phyloP scores from a whole-genome alignment of 495 filamentous ascomycete genomes.

The Rhizodiscina lignyota region DNA sequence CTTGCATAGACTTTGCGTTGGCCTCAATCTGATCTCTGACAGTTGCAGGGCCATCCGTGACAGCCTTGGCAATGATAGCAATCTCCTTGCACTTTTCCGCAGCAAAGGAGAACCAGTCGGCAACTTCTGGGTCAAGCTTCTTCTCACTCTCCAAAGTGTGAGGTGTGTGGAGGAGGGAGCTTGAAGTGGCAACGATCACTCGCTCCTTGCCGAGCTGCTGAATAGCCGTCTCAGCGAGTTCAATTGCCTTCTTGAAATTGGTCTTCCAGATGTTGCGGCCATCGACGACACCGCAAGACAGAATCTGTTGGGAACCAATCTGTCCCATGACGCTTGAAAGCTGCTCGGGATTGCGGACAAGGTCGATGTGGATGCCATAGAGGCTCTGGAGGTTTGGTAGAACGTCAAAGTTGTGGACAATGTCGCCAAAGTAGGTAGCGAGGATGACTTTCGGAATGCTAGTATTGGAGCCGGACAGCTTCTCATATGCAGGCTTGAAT shows the following conservation, averaged over 20 bases:
- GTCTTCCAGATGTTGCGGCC: constrained; percentile 99
- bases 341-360: constrained; percentile 95
- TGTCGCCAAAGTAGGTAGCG: constrained; percentile 97
- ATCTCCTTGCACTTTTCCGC: constrained; percentile 86
- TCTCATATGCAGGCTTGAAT: constrained; percentile 95
- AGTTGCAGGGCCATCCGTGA: constrained; percentile 73
- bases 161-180: constrained; percentile 91
- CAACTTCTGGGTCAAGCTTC: constrained; percentile 80
- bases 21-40: constrained; percentile 78
- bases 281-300: constrained; percentile 91
- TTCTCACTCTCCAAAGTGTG: constrained; percentile 97
- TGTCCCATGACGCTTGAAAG: constrained; percentile 60
- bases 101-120: constrained; percentile 97
- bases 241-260: constrained; percentile 82
- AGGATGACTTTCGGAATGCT: constrained; percentile 68
- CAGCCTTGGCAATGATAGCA: constrained; percentile 86
- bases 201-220: constrained; percentile 90
- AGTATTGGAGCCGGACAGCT: constrained; percentile 56
- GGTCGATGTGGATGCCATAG: constrained; percentile 80
- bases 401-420: constrained; percentile 94
- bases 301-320: constrained; percentile 69
- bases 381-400: constrained; percentile 49
- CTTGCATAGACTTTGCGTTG: constrained; percentile 79
- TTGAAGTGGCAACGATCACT: constrained; percentile 89
- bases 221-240: constrained; percentile 70